phyloP scores from a whole-genome alignment of 1,284 basidiomycete genomes.

The Leccinum subrobustum region DNA sequence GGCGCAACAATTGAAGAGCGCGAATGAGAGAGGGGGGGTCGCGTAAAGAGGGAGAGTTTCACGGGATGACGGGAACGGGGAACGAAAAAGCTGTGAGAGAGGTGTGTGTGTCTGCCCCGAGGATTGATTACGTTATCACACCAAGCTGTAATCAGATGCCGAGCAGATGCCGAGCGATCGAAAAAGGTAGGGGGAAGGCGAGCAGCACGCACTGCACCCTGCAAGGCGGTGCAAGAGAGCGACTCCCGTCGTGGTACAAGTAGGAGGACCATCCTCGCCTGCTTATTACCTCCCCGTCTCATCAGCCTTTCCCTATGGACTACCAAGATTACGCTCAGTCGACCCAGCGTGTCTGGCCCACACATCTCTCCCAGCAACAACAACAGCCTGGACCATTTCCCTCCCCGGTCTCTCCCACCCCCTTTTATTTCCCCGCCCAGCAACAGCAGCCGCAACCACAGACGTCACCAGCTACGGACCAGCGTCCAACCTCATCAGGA shows the following conservation, averaged over 20 bases:
- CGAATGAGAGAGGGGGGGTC: not conserved
- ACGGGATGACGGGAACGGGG: conserved; percentile 5
- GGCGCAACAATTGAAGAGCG: conserved; percentile 4
- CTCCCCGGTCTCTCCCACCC: conserved; percentile 21
- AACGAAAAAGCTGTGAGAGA: conserved; percentile 6
- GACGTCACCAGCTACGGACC: not conserved
- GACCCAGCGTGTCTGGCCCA: conserved; percentile 16
- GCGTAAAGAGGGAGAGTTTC: not conserved
- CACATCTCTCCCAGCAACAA: conserved; percentile 16
- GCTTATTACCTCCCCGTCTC: not conserved
- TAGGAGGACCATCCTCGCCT: not conserved
- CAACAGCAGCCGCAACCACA: conserved; percentile 21
- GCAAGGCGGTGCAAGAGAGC: conserved; percentile 13
- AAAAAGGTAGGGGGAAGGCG: not conserved
- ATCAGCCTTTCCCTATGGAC: conserved; percentile 15
- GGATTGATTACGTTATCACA: conserved; percentile 1
- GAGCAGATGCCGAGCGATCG: conserved; percentile 1
- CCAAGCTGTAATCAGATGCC: conserved; percentile 18
- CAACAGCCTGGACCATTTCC: conserved; percentile 19
- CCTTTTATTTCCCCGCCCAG: conserved; percentile 27
- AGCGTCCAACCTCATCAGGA: conserved; percentile 18
- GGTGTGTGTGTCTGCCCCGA: not conserved
- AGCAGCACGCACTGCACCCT: conserved; percentile 6
- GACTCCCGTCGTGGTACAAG: conserved; percentile 16
- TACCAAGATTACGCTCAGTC: conserved; percentile 12